These are phyloP conservation scores for Metarhizium robertsii DNA, from an alignment of 2,329 filamentous ascomycete genomes.

Conservation along the genomic window DNA sequence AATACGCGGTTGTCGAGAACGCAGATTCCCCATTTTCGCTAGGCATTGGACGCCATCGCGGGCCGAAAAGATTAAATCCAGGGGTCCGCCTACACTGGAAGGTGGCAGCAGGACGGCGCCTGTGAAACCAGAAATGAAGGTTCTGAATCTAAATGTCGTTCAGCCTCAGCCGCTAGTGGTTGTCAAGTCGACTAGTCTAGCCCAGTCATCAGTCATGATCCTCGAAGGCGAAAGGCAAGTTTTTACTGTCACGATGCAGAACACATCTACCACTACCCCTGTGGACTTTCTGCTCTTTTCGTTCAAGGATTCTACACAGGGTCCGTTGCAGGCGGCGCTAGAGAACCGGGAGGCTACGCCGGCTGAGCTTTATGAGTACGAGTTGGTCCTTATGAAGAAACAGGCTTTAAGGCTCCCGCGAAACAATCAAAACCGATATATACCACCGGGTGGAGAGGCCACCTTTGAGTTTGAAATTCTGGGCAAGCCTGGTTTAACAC, in stretches of 20 bases:
- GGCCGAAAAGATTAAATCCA: constrained; percentile 66
- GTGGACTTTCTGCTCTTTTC: constrained; percentile 82
- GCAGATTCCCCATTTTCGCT: constrained; percentile 75
- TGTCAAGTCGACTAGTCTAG: constrained; percentile 66
- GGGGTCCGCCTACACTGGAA: constrained; percentile 53
- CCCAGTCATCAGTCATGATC: constrained; percentile 83
- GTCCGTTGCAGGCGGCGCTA: constrained; percentile 64
- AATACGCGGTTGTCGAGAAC: constrained; percentile 71
- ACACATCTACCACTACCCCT: constrained; percentile 58
- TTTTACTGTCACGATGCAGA: constrained; percentile 74
- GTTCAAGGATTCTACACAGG: constrained; percentile 81
- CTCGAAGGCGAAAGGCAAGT: constrained; percentile 76
- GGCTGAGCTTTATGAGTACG: constrained; percentile 77
- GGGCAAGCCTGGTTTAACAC: constrained; percentile 76
- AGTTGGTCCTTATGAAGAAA: constrained; percentile 66
- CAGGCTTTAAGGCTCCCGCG: constrained; percentile 54
- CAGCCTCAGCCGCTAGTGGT: constrained; percentile 67
- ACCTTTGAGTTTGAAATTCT: constrained; percentile 78
- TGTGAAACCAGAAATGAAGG: constrained; percentile 35
- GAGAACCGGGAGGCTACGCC: constrained; percentile 67
- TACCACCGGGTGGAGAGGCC: constrained; percentile 56
- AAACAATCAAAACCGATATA: constrained; percentile 45
- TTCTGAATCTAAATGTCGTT: constrained; percentile 64
- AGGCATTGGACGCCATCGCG: constrained; percentile 64
- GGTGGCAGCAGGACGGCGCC: constrained; percentile 27